Conservation (phyloP, 2,329 filamentous ascomycete species). For the Alternaria solani region DNA sequence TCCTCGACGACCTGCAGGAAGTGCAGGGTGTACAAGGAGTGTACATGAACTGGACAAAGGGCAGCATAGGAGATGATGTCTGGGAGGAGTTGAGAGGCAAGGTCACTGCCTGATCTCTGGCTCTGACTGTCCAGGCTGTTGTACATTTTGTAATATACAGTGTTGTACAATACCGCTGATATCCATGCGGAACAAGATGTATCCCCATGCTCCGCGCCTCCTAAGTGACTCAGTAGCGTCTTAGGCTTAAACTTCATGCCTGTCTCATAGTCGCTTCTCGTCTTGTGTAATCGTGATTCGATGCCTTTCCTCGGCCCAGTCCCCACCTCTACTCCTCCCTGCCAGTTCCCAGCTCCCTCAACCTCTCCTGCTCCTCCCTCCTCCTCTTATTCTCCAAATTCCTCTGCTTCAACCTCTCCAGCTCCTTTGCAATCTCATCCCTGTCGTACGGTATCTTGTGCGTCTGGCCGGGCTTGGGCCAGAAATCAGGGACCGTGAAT, state of each 20-base stretch:
- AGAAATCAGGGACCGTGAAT: slow-evolving; percentile 90
- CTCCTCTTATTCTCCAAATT: slow-evolving; percentile 58
- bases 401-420: slow-evolving; percentile 71
- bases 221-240: not conserved
- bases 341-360: slow-evolving; percentile 24
- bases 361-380: slow-evolving; percentile 54
- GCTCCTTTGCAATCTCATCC: slow-evolving; percentile 84
- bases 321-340: slow-evolving; percentile 23
- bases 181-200: slow-evolving; percentile 38
- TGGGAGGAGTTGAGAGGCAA: slow-evolving; percentile 52
- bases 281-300: not conserved
- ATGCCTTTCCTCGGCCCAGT: not conserved
- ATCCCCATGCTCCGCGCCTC: slow-evolving; percentile 27
- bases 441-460: slow-evolving; percentile 78
- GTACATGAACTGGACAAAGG: slow-evolving; percentile 71
- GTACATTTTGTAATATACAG: slow-evolving; percentile 5
- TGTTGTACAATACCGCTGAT: slow-evolving; percentile 35
- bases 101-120: slow-evolving; percentile 38
- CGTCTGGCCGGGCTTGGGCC: slow-evolving; percentile 82
- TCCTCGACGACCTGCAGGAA: slow-evolving; percentile 70
- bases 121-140: not conserved
- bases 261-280: not conserved
- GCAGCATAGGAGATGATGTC: slow-evolving; percentile 47
- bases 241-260: not conserved
- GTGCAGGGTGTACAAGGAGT: slow-evolving; percentile 81